Evolutionary conservation across 2,329 filamentous ascomycete genomes (phyloP).

Genomic region (Hymenoscyphus repandus): DNA sequence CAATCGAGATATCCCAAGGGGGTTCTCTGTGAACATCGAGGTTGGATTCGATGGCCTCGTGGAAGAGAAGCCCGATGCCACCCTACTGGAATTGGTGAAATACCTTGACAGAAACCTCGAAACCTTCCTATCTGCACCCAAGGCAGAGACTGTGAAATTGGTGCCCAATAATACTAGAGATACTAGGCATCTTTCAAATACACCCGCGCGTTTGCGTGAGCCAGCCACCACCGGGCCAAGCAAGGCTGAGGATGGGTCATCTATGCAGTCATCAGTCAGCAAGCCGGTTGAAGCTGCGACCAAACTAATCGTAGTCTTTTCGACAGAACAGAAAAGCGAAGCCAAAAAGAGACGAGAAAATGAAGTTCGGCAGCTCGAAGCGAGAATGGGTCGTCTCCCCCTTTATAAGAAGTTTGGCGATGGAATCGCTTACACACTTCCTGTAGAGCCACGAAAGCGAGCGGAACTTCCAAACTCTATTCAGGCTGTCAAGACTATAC

Average conservation of each 20-base stretch:
- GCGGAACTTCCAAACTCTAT: conserved; percentile 56
- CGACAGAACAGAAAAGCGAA: conserved; percentile 52
- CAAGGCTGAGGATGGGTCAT: conserved; percentile 4
- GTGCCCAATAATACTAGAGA: conserved; percentile 27
- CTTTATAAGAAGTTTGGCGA: conserved; percentile 65
- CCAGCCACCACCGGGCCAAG: conserved; percentile 8
- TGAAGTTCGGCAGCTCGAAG: conserved; percentile 68
- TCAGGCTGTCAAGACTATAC: conserved; percentile 56
- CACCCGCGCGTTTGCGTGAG: conserved; percentile 23
- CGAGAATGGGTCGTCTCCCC: conserved; percentile 63
- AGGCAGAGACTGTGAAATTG: conserved; percentile 68
- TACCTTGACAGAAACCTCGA: conserved; percentile 70
- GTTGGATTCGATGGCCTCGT: conserved; percentile 65
- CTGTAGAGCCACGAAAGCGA: conserved; percentile 60
- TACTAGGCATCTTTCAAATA: conserved; percentile 28
- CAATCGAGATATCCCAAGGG: conserved; percentile 66
- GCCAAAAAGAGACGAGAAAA: conserved; percentile 59
- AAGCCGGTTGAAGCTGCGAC: conserved; percentile 7
- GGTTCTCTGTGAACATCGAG: conserved; percentile 72
- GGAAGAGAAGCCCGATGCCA: conserved; percentile 47
- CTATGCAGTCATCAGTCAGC: background rate
- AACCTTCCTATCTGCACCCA: conserved; percentile 61
- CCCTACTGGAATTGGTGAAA: conserved; percentile 62
- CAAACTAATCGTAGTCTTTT: conserved; percentile 36
- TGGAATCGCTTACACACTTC: conserved; percentile 64